These are phyloP conservation scores for Cinnamomum chago DNA, from an alignment of 164 flowering plant species.

Conservation along the genomic window DNA sequence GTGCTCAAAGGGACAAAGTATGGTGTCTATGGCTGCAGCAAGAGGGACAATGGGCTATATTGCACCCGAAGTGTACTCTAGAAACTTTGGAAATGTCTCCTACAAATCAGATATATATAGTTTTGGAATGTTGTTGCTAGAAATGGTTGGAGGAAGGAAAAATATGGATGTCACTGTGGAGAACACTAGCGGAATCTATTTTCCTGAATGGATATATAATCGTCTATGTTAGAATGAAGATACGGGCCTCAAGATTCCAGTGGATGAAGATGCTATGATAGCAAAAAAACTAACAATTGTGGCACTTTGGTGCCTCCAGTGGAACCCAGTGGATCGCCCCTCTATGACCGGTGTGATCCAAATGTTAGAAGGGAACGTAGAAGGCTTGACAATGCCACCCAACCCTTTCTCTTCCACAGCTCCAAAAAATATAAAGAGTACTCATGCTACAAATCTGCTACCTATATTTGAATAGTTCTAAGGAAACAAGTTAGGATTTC, in stretches of 20 bases:
- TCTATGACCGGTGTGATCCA: conserved; percentile 4
- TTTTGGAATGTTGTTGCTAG: too few relatives aligned
- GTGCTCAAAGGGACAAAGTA: too few relatives aligned
- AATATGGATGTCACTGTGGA: not conserved
- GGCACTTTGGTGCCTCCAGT: conserved; percentile 9
- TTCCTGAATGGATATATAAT: conserved; percentile 7
- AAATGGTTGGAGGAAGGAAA: not conserved
- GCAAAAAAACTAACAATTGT: not conserved
- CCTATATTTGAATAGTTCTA: not conserved
- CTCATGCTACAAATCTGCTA: not conserved
- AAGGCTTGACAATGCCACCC: conserved; percentile 6
- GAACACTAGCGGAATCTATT: conserved; percentile 4
- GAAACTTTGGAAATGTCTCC: too few relatives aligned
- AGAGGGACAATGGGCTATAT: too few relatives aligned
- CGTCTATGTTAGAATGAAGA: not conserved
- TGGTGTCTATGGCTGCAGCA: too few relatives aligned
- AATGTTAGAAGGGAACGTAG: conserved; percentile 4
- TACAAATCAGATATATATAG: too few relatives aligned
- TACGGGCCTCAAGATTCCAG: not conserved
- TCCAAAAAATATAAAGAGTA: not conserved
- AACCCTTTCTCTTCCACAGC: conserved; percentile 5
- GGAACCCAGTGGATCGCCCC: conserved; percentile 7
- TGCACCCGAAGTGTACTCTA: too few relatives aligned
- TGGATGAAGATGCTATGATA: not conserved
- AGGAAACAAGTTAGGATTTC: not conserved